phyloP scores from a whole-genome alignment of 148 eudicot genomes.

The Chenopodium berlandieri region DNA sequence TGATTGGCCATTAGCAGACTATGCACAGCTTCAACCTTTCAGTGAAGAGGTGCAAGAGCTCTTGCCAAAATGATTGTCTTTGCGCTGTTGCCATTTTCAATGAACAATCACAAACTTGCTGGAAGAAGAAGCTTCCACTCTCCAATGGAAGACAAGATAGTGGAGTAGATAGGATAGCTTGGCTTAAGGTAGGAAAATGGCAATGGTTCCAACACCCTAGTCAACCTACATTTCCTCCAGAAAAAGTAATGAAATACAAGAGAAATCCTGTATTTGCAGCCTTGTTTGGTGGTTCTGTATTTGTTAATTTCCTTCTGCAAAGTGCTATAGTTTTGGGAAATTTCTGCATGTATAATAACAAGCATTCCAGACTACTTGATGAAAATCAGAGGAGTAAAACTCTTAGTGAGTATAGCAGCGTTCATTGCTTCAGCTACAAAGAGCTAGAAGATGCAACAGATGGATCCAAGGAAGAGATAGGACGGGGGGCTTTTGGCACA shows the following conservation, averaged over 20 bases:
- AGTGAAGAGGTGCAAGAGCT: constrained; percentile 28
- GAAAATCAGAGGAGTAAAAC: constrained; percentile 9
- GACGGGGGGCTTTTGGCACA: constrained; percentile 24
- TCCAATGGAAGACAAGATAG: constrained; percentile 24
- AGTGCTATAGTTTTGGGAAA: constrained; percentile 18
- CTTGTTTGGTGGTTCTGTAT: constrained; percentile 29
- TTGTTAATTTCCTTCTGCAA: constrained; percentile 22
- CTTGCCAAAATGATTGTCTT: constrained; percentile 52
- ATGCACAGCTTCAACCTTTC: constrained; percentile 12
- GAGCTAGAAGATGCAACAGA: constrained; percentile 43
- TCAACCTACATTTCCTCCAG: not conserved
- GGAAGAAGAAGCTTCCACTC: constrained; percentile 38
- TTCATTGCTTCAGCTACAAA: constrained; percentile 33
- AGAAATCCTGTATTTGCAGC: constrained; percentile 8
- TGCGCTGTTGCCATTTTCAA: constrained; percentile 35
- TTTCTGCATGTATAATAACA: constrained; percentile 13
- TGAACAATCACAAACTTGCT: constrained; percentile 3
- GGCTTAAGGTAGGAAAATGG: constrained; percentile 22
- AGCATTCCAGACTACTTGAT: not conserved
- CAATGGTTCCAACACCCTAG: not conserved
- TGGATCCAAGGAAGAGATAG: constrained; percentile 45
- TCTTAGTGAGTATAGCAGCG: constrained; percentile 14
- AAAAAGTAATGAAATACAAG: not conserved
- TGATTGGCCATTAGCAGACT: constrained; percentile 38
- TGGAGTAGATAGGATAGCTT: not conserved